phyloP scores from a whole-genome alignment of 371 early-diverging fungal species.

The Mucor plumbeus region DNA sequence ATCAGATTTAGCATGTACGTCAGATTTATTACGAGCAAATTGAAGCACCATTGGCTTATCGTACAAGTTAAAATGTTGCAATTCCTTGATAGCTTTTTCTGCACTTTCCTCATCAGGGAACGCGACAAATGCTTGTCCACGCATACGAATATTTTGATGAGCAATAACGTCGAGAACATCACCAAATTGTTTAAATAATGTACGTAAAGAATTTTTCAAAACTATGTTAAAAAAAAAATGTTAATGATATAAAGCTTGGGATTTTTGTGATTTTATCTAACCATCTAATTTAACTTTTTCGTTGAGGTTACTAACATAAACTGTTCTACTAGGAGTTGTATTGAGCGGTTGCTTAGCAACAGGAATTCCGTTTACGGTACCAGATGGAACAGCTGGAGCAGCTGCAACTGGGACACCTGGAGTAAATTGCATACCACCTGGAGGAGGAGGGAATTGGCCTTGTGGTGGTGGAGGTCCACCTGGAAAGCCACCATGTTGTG shows the following conservation, averaged over 20 bases:
- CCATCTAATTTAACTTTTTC: slow-evolving; percentile 86
- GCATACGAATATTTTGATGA: slow-evolving; percentile 69
- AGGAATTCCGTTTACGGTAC: slow-evolving; percentile 46
- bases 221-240: slow-evolving; percentile 44
- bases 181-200: slow-evolving; percentile 81
- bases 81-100: slow-evolving; percentile 81
- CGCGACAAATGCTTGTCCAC: slow-evolving; percentile 86
- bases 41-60: slow-evolving; percentile 87
- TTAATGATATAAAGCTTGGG: too few relatives aligned
- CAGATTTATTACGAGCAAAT: slow-evolving; percentile 83
- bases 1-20: slow-evolving; percentile 78
- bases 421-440: slow-evolving; percentile 18
- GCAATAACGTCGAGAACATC: slow-evolving; percentile 73
- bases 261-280: slow-evolving; percentile 25
- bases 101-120: slow-evolving; percentile 70
- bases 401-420: slow-evolving; percentile 19
- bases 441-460: slow-evolving; percentile 15
- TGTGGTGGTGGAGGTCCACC: slow-evolving; percentile 14
- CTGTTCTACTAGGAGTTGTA: slow-evolving; percentile 76
- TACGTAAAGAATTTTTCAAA: slow-evolving; percentile 77
- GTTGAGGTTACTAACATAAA: slow-evolving; percentile 87
- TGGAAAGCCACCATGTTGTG: not conserved
- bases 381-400: slow-evolving; percentile 18
- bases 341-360: slow-evolving; percentile 62
- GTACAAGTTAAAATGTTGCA: slow-evolving; percentile 85